Conservation (phyloP, 352 stramenopile genomes). For the Pilasporangium apinafurcum region DNA sequence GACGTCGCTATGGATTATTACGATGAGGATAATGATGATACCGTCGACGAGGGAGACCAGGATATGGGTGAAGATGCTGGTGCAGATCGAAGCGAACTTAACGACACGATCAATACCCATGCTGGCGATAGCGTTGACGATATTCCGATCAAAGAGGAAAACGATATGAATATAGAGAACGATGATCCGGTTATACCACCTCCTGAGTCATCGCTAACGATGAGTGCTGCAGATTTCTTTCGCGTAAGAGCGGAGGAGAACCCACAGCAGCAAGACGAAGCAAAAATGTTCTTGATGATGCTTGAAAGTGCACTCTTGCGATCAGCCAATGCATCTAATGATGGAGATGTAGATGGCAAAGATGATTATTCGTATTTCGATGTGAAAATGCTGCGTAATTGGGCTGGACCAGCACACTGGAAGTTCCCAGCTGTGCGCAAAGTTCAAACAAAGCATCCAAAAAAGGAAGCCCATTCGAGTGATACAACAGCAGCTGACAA, state of each 20-base stretch:
- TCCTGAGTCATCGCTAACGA: conserved; percentile 17
- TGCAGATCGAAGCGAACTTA: conserved; percentile 12
- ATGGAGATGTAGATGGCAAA: conserved; percentile 34
- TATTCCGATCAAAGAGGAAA: conserved; percentile 4
- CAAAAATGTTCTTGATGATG: conserved; percentile 51
- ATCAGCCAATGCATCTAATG: conserved; percentile 33
- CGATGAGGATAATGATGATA: conserved; percentile 17
- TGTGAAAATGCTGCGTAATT: conserved; percentile 77
- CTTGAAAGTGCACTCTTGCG: conserved; percentile 71
- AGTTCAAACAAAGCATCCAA: conserved; percentile 25
- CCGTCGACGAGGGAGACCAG: conserved; percentile 5
- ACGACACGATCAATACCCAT: too few relatives aligned
- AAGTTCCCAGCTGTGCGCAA: conserved; percentile 60
- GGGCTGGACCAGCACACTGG: conserved; percentile 66
- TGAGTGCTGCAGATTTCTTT: conserved; percentile 60
- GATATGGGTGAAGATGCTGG: conserved; percentile 1
- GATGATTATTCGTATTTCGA: conserved; percentile 84
- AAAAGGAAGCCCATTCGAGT: conserved; percentile 15
- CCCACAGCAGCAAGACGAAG: conserved; percentile 40
- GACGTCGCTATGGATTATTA: conserved; percentile 35
- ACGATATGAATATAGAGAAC: too few relatives aligned
- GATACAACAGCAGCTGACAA: conserved; percentile 18
- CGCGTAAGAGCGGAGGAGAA: conserved; percentile 33
- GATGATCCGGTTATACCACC: too few relatives aligned
- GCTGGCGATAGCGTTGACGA: conserved; percentile 23